Percentiles rank a stretch among this genome's conserved stretches.
Evolutionary conservation across 2,329 filamentous ascomycete genomes (phyloP).

Genomic region (Diaporthe ampelina): DNA sequence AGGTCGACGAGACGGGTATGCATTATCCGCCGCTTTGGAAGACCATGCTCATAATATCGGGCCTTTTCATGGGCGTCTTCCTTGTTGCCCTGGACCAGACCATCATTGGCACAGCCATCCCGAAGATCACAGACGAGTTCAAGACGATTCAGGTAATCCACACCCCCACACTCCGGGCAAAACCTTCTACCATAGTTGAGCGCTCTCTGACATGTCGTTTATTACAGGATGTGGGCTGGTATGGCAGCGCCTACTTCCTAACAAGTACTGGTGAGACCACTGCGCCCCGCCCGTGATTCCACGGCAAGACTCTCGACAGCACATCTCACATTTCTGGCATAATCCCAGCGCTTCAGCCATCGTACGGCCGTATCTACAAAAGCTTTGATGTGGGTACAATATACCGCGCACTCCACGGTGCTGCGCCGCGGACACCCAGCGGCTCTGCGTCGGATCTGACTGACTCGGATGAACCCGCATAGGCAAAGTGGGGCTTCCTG

Average conservation of each 20-base stretch:
- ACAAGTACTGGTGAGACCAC: conserved; percentile 1
- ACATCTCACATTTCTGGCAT: neutral
- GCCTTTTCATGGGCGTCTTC: conserved; percentile 18
- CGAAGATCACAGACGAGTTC: neutral
- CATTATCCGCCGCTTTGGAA: neutral
- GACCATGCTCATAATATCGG: neutral
- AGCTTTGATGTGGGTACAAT: conserved; percentile 14
- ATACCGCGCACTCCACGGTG: neutral
- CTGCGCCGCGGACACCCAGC: neutral
- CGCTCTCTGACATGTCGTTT: neutral
- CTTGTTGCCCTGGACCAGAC: conserved; percentile 28
- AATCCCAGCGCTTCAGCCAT: neutral
- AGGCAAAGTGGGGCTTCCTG: conserved; percentile 1
- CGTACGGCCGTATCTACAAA: conserved; percentile 11
- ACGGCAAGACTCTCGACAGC: neutral
- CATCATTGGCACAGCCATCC: conserved; percentile 22
- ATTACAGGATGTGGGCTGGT: conserved; percentile 4
- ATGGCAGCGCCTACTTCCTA: conserved; percentile 12
- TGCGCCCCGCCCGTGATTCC: neutral
- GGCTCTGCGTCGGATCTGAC: neutral
- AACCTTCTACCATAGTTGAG: no score
- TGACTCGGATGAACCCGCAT: conserved; percentile 22
- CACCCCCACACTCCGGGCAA: neutral
- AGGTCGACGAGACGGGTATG: neutral
- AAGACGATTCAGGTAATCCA: neutral